Percentiles rank a stretch among this genome's conserved stretches.
phyloP scores from a whole-genome alignment of 176 grass and related monocot genomes.

The Oryza meyeriana region DNA sequence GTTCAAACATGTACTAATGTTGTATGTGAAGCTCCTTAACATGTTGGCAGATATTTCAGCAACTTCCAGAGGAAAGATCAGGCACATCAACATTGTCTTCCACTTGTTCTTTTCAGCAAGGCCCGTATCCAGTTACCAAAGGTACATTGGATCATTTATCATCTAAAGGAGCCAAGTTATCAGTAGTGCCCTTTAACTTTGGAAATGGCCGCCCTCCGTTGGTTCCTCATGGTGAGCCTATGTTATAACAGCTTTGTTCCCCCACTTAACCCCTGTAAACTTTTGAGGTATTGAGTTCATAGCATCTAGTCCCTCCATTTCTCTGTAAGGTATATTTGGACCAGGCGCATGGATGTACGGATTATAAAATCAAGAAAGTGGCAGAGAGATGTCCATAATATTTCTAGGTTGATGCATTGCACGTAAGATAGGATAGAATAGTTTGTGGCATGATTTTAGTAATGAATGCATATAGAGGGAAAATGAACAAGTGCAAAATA shows the following conservation, averaged over 20 bases:
- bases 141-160: slow-evolving; percentile 38
- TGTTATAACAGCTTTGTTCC: slow-evolving; percentile 1
- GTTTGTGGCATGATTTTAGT: neutral
- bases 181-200: slow-evolving; percentile 40
- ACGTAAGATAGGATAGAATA: neutral
- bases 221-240: slow-evolving; percentile 61
- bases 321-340: neutral
- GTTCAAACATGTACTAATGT: slow-evolving; percentile 1
- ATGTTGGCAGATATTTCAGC: slow-evolving; percentile 78
- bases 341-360: neutral
- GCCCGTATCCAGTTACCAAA: slow-evolving; percentile 19
- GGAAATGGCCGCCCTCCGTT: slow-evolving; percentile 67
- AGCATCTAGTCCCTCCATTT: neutral
- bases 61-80: slow-evolving; percentile 68
- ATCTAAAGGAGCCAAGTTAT: slow-evolving; percentile 47
- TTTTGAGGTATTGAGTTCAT: neutral
- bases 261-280: slow-evolving; percentile 13
- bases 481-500: neutral
- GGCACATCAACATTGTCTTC: slow-evolving; percentile 49
- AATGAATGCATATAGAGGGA: neutral
- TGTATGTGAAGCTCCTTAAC: slow-evolving; percentile 49
- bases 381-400: neutral
- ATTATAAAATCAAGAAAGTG: neutral
- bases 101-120: slow-evolving; percentile 28
- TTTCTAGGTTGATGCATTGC: neutral